Base-by-base conservation (phyloP, 495 filamentous ascomycete genomes). In the Pseudotulostoma volvatum region DNA sequence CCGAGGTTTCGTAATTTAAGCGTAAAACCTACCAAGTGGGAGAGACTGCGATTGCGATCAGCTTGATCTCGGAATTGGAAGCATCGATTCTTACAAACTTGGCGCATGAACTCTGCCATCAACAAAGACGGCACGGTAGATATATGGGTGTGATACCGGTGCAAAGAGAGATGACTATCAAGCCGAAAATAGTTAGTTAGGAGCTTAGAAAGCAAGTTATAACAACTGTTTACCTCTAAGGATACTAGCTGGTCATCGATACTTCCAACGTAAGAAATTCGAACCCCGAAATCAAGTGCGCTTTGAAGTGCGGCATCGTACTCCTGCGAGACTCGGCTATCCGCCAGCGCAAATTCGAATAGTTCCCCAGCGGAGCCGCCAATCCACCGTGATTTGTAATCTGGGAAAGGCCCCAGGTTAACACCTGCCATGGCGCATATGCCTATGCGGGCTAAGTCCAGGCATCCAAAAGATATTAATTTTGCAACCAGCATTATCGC, bases 171-270 rank as follows among this genome's bases (percentile, higher is more conserved):
- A 84, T 11, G 86, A 94, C 74, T 86, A 39, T 23, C 49, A 31
- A 18, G n/a, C 17, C 15, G 19, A 20, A 9, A 17, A 60, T 41
- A 56, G 51, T 28, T 41, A 28, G 7, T 36, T 11, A 11, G 30
- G 17, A 7, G 18, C n/a, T 2, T 16, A 20, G 11, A 16, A 28
- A 31, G 4, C 32, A 31, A 23, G 16, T 7, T 25, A 38, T 14
- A 18, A 15, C 14, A 25, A 34, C n/a, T n/a, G n/a, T n/a, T 51
- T 53, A 81, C 77, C 68, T 94, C 86, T 37, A 94, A 55, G 9
- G 85, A 88, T 19, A 97, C 87, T 9, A 97, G 66, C 57, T 97
- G 90, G 57, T 97, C 90, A 53, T 97, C 90, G 38, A 96, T 90
- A 52, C 85, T 93, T 23, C 88, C 88, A 45, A 90, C 64, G 55